A percentile compares a stretch with the other conserved stretches of the same genome.
These are phyloP conservation scores for Eimeria sp. DNA, from an alignment of 169 alveolate genomes.

Conservation along the genomic window DNA sequence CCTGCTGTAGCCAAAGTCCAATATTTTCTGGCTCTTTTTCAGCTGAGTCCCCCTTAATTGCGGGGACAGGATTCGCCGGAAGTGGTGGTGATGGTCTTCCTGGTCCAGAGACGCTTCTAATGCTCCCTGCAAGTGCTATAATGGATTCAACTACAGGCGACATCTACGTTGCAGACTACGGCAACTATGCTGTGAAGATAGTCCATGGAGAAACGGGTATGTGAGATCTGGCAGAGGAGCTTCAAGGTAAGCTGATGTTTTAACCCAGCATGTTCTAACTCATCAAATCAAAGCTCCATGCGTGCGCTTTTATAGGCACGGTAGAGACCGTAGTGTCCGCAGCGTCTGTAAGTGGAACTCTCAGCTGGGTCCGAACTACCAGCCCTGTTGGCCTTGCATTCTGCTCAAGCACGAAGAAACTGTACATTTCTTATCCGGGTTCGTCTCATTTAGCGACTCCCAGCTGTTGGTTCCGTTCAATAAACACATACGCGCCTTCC, in stretches of 20 bases:
- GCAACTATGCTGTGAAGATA: slow-evolving; percentile 45
- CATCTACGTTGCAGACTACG: slow-evolving; percentile 51
- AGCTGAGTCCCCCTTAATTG: slow-evolving; percentile 69
- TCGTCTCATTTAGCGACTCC: not conserved
- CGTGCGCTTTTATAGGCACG: not conserved
- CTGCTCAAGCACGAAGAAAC: slow-evolving; percentile 37
- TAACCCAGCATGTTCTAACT: not conserved
- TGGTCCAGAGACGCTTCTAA: slow-evolving; percentile 28
- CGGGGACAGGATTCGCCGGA: slow-evolving; percentile 76
- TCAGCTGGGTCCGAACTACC: slow-evolving; percentile 55
- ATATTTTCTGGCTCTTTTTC: not conserved
- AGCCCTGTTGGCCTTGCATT: slow-evolving; percentile 68
- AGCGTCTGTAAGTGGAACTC: slow-evolving; percentile 39
- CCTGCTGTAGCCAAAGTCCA: not conserved
- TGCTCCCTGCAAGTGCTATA: slow-evolving; percentile 51
- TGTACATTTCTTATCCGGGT: slow-evolving; percentile 70
- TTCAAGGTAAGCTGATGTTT: not conserved
- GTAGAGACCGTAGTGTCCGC: slow-evolving; percentile 51
- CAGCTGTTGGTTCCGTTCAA: not conserved
- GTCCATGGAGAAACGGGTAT: slow-evolving; percentile 67
- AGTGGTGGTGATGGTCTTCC: slow-evolving; percentile 61
- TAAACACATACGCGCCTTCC: not conserved
- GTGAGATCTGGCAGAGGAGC: not conserved
- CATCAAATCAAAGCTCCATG: not conserved
- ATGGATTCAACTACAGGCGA: slow-evolving; percentile 48